Evolutionary conservation across 768 basidiomycete genomes (phyloP).

Genomic region (Kwoniella dejecticola): DNA sequence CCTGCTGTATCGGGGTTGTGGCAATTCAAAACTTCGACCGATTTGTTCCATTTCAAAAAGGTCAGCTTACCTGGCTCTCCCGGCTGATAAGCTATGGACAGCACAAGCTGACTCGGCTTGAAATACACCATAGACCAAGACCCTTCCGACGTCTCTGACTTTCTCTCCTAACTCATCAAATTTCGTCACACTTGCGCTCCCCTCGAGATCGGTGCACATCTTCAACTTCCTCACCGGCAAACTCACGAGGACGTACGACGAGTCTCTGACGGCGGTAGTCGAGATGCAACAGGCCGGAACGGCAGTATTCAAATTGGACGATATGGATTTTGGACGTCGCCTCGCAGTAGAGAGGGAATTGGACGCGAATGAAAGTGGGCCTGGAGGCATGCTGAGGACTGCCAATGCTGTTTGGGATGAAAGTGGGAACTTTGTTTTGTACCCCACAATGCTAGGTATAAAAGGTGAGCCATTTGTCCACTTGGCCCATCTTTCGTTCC

Average conservation of each 20-base stretch:
- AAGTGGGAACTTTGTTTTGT: conserved; percentile 89
- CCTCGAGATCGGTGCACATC: conserved; percentile 89
- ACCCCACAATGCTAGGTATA: conserved; percentile 89
- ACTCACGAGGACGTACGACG: conserved; percentile 89
- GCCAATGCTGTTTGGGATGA: conserved; percentile 97
- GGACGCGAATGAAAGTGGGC: conserved; percentile 64
- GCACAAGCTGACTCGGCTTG: no score
- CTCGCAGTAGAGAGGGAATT: conserved; percentile 88
- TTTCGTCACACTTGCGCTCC: conserved; percentile 85
- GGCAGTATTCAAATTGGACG: conserved; percentile 84
- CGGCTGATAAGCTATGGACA: no score
- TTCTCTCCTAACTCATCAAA: conserved; percentile 85
- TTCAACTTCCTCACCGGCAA: conserved; percentile 91
- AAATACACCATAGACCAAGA: conserved; percentile 68
- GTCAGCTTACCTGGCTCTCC: conserved; percentile 58
- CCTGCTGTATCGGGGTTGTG: conserved; percentile 80
- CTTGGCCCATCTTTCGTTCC: no score
- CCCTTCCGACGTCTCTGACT: conserved; percentile 85
- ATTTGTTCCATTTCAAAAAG: conserved; percentile 98
- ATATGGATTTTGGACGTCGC: conserved; percentile 99
- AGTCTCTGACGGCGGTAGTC: conserved; percentile 85
- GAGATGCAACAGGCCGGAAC: conserved; percentile 99
- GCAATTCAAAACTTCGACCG: conserved; percentile 87
- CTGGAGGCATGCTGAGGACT: conserved; percentile 61
- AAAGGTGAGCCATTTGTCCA: conserved; percentile 66